Base-by-base conservation (phyloP, 257 asterid genomes). In the Gardenia jasminoides region DNA sequence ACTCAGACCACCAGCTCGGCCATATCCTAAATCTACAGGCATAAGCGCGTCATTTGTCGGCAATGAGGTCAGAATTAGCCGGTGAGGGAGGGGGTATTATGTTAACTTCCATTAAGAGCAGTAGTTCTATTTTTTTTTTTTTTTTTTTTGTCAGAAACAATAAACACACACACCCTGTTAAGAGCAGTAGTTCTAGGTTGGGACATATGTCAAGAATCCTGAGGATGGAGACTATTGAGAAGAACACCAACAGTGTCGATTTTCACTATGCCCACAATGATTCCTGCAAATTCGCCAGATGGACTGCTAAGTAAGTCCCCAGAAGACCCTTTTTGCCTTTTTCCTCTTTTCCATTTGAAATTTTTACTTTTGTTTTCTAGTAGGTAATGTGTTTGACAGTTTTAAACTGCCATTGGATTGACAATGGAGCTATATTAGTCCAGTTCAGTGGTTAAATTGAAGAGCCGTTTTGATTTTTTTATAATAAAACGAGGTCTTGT, bases 181-280 rank as follows among this genome's bases (percentile, higher is more conserved):
- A 36, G 22, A 36, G 39, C 39, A 54, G 36, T 15, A 28, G 68
- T 10, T 47, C 79, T 10, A 76, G 52, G 85, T 83, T 77, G 72
- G 88, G 78, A 31, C 67, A 81, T 78, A 84, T 81, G 78, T 87
- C 84, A 80, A 80, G 84, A 86, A 86, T 79, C 78, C 61, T 46
- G 64, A 86, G 83, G 69, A 92, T 89, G 92, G 98, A 90, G 70
- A 80, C 65, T 72, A 52, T 6, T 3, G 76, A 80, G 2, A 36
- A 1, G 41, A 36, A 36, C 41, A 82, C 79, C 65, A 76, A 65
- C 76, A 43, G 43, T 43, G 83, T 61, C 75, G 76, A 89, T 87
- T 50, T 77, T 83, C 97, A 87, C 70, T 92, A 91, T 80, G 81
- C 84, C 43, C 97, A 92, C 78, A 91, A 83, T 36, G 97, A 94